A percentile compares a stretch with the other conserved stretches of the same genome.
phyloP scores from a whole-genome alignment of 129 eudicot genomes.

The Flaveria bidentis region DNA sequence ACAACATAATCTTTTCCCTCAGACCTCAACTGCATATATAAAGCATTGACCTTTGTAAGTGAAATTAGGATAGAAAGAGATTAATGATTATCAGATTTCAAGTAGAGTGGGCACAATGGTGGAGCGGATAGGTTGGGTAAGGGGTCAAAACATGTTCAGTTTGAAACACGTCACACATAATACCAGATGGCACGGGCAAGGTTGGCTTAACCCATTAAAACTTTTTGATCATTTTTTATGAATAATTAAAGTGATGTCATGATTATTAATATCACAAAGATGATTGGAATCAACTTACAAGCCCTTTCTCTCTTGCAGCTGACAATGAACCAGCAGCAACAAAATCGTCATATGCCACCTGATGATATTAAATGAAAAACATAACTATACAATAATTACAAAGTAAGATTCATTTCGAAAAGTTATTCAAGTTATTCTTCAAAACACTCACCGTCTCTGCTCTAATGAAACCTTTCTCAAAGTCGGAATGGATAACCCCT shows the following conservation, averaged over 20 bases:
- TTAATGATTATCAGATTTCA: background rate
- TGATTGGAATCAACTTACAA: conserved; percentile 55
- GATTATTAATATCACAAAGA: background rate
- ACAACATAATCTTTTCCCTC: conserved; percentile 97
- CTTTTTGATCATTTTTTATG: background rate
- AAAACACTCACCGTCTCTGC: conserved; percentile 85
- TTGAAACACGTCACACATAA: background rate
- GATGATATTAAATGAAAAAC: conserved; percentile 16
- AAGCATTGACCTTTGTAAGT: conserved; percentile 16
- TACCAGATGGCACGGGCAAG: background rate
- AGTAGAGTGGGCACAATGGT: background rate
- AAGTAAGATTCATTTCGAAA: conserved; percentile 10
- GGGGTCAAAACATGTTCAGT: background rate
- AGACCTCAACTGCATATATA: conserved; percentile 71
- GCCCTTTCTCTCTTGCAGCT: conserved; percentile 95
- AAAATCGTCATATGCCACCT: conserved; percentile 92
- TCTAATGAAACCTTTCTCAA: conserved; percentile 96
- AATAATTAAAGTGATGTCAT: background rate
- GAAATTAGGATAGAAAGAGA: background rate
- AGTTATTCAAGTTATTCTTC: background rate
- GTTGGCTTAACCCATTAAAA: background rate
- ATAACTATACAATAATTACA: conserved; percentile 8
- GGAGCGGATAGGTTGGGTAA: background rate
- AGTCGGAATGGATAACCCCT: conserved; percentile 97
- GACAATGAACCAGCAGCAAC: conserved; percentile 92